Evolutionary conservation across 352 stramenopile species (phyloP).

Genomic region (Elongisporangium undulatum): DNA sequence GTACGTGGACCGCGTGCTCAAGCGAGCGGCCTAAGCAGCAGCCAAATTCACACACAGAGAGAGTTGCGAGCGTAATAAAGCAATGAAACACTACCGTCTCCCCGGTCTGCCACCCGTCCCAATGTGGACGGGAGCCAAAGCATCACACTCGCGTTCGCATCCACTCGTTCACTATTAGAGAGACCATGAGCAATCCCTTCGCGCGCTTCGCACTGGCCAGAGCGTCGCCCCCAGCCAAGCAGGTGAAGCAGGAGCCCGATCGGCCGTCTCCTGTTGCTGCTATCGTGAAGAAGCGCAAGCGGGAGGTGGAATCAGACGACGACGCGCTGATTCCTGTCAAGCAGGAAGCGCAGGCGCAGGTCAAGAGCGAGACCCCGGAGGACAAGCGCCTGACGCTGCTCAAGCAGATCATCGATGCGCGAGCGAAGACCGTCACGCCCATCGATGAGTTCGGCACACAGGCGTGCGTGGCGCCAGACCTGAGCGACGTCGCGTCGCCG

Average conservation of each 20-base stretch:
- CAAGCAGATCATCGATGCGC: conserved; percentile 24
- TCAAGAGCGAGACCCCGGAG: not conserved
- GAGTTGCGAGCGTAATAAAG: not conserved
- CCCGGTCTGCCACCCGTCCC: not conserved
- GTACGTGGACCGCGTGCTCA: conserved; percentile 66
- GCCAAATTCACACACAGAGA: not conserved
- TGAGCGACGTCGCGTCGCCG: not conserved
- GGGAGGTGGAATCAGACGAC: conserved; percentile 4
- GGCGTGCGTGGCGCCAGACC: conserved; percentile 31
- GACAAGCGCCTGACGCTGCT: conserved; percentile 34
- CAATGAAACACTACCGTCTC: not conserved
- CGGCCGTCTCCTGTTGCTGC: too few relatives aligned
- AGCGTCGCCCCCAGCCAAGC: not conserved
- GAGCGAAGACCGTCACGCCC: conserved; percentile 30
- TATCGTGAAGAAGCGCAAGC: conserved; percentile 15
- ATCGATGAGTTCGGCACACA: conserved; percentile 74
- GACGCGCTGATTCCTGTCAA: conserved; percentile 2
- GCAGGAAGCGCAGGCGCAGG: conserved; percentile 11
- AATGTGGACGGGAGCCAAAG: not conserved
- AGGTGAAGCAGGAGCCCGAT: conserved; percentile 8
- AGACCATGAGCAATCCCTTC: conserved; percentile 45
- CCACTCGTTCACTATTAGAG: not conserved
- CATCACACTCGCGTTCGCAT: not conserved
- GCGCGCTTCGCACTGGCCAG: conserved; percentile 50
- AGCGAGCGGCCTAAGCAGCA: conserved; percentile 11